Base-by-base conservation (phyloP, 257 asterid species). In the Leonotis leonurus region DNA sequence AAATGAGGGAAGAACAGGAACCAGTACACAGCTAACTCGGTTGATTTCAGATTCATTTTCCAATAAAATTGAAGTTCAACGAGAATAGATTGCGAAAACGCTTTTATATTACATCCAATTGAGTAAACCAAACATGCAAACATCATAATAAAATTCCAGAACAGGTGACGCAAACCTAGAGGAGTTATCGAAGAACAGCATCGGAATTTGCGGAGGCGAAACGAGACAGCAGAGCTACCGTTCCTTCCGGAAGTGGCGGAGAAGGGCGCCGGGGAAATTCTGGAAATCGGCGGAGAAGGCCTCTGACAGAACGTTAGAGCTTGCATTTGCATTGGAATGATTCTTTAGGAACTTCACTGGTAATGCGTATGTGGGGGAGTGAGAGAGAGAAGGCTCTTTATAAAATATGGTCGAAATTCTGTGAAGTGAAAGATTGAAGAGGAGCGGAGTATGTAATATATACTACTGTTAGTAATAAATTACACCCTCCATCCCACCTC, bases 101-200 rank as follows among this genome's bases (percentile, higher is more conserved):
- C 18, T 6, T 20, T 33, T 6, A 33, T 21, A 22, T 25, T 30
- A 37, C 30, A 43, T 26, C 43, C 46, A 50, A 61, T 70, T 26
- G 17, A 43, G 21, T 7, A 33, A 2, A 17, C 20, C 13, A 14
- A 58, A 62, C 72, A 51, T 9, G 37, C 36, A 51, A 60, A 41
- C 52, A 54, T 17, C 16, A 9, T 1, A 66, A 66, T 1, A 20
- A 49, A n/a, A n/a, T n/a, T 30, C 11, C 32, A 59, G 29, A 53
- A 14, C 0, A 20, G 70, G 32, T 9, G 14, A 56, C 18, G 37
- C 56, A 48, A 12, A 88, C 95, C 87, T 69, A 68, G 64, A 65
- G 81, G 58, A 46, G 81, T 70, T 60, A 40, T 64, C 24, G 73
- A 32, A 52, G 82, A 77, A 55, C 72, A 17, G 74, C 88, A 86